Evolutionary conservation across 192 early-diverging fungal genomes (phyloP).

Genomic region (Coemansia sp.): DNA sequence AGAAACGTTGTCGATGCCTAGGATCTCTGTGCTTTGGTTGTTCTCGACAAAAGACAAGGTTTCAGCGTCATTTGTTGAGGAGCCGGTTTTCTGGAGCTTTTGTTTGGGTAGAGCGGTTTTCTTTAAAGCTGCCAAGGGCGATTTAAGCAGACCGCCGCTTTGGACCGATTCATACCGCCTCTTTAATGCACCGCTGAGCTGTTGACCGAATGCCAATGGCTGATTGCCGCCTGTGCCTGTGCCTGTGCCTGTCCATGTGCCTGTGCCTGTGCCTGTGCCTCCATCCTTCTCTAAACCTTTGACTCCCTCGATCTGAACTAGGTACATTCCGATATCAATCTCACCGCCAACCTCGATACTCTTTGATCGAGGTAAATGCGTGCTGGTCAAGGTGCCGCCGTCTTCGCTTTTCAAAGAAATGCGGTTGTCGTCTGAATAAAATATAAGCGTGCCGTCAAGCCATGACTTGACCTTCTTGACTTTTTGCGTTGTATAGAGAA

Average conservation of each 20-base stretch:
- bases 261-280: too few relatives aligned
- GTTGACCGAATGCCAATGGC: too few relatives aligned
- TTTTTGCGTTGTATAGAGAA: conserved; percentile 47
- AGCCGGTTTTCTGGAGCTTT: conserved; percentile 8
- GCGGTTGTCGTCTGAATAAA: conserved; percentile 7
- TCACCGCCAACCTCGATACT: conserved; percentile 27
- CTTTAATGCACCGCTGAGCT: conserved; percentile 27
- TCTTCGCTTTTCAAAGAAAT: conserved; percentile 24
- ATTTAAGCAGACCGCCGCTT: background rate
- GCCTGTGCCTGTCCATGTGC: too few relatives aligned
- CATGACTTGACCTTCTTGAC: conserved; percentile 47
- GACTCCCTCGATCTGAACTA: conserved; percentile 33
- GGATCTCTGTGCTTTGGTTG: too few relatives aligned
- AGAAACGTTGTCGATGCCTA: background rate
- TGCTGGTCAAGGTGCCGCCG: conserved; percentile 21
- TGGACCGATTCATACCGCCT: conserved; percentile 19
- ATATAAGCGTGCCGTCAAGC: conserved; percentile 32
- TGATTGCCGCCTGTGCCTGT: too few relatives aligned
- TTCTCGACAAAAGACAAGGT: background rate
- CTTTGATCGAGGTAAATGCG: conserved; percentile 15
- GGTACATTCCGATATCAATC: conserved; percentile 29
- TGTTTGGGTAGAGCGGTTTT: background rate
- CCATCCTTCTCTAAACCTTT: conserved; percentile 10
- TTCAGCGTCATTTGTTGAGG: background rate
- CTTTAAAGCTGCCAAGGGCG: background rate